These are phyloP conservation scores for Tulasnella sp. DNA, from an alignment of 768 basidiomycete genomes.

Conservation along the genomic window DNA sequence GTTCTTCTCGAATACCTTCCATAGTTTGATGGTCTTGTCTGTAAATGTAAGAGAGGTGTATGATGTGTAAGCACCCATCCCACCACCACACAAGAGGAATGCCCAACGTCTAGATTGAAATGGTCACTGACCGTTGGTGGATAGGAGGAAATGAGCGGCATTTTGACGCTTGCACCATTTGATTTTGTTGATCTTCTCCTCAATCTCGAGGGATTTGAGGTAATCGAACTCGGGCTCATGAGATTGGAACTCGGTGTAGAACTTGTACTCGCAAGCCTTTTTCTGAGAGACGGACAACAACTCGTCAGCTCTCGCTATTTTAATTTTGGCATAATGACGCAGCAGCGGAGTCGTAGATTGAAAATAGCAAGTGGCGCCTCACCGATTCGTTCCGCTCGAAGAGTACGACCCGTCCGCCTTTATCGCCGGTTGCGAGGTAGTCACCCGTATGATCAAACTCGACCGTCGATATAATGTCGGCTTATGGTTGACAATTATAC, in stretches of 20 bases:
- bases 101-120: neutral
- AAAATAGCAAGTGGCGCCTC: conserved; percentile 22
- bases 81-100: neutral
- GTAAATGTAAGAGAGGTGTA: neutral
- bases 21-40: conserved; percentile 99
- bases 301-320: neutral
- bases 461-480: conserved; percentile 99
- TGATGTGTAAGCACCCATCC: neutral
- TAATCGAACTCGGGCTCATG: conserved; percentile 99
- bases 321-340: neutral
- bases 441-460: conserved; percentile 99
- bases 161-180: conserved; percentile 99
- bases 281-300: conserved; percentile 43
- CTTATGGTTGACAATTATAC: conserved; percentile 32
- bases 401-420: conserved; percentile 95
- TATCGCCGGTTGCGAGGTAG: conserved; percentile 98
- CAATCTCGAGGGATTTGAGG: conserved; percentile 98
- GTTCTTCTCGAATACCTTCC: conserved; percentile 99
- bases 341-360: neutral
- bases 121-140: conserved; percentile 74
- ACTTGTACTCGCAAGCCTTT: conserved; percentile 99
- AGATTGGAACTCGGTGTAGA: conserved; percentile 99
- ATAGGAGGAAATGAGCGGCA: conserved; percentile 89
- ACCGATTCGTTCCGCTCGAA: conserved; percentile 98
- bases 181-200: conserved; percentile 99